Evolutionary conservation across 208 protist species (phyloP).

Genomic region (Crithidia expoeki): DNA sequence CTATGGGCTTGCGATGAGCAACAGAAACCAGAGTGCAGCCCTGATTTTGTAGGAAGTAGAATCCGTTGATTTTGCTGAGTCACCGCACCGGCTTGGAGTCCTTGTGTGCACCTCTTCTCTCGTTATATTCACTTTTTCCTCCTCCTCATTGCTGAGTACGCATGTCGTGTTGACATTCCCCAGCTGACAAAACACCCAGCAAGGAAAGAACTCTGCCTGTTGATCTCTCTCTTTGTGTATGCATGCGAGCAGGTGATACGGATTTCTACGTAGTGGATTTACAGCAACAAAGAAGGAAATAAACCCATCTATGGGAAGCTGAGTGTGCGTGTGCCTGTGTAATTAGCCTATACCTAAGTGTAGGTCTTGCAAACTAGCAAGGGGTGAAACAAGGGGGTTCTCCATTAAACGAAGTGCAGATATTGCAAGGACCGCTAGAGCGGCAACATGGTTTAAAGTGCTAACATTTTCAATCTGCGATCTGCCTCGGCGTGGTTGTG

Average conservation of each 20-base stretch:
- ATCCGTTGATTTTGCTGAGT: neutral
- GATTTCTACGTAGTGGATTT: slow-evolving; percentile 20
- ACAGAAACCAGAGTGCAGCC: neutral
- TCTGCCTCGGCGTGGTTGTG: too few species aligned
- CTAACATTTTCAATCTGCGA: too few species aligned
- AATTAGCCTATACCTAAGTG: too few species aligned
- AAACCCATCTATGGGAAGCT: neutral
- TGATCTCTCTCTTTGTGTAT: neutral
- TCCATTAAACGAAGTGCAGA: too few species aligned
- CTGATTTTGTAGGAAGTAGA: slow-evolving; percentile 18
- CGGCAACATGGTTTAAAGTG: too few species aligned
- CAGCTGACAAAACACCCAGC: too few species aligned
- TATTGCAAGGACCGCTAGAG: too few species aligned
- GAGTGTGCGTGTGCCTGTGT: neutral
- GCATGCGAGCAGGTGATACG: neutral
- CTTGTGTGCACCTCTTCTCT: neutral
- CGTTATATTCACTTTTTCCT: neutral
- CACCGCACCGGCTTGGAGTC: neutral
- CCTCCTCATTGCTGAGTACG: neutral
- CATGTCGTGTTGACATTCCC: neutral
- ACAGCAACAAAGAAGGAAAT: neutral
- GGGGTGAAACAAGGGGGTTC: too few species aligned
- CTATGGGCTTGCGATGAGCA: neutral
- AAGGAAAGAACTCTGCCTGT: neutral
- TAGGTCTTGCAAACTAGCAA: too few species aligned